phyloP scores from a whole-genome alignment of 345 rosid species.

The Raphanus sativus region DNA sequence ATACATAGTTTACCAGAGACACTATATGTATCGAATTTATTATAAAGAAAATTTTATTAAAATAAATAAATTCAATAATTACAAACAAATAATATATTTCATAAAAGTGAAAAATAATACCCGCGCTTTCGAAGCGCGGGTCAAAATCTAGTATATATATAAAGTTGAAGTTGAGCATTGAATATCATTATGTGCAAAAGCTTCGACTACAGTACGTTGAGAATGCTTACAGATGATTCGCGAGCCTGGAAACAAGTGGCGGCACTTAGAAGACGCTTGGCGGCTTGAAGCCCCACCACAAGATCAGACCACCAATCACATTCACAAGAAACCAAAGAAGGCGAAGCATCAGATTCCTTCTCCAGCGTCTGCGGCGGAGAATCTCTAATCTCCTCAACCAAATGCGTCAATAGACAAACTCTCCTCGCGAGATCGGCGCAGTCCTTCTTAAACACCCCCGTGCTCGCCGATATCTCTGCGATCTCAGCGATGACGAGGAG shows the following conservation, averaged over 20 bases:
- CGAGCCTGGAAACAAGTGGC: constrained; percentile 44
- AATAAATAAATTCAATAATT: no score
- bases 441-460: constrained; percentile 57
- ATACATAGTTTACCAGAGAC: no score
- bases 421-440: constrained; percentile 81
- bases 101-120: no score
- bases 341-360: constrained; percentile 26
- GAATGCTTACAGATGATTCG: constrained; percentile 56
- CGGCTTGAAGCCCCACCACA: constrained; percentile 52
- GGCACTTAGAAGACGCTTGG: constrained; percentile 52
- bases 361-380: constrained; percentile 2
- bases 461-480: constrained; percentile 15
- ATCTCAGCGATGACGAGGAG: constrained; percentile 36
- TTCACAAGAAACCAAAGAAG: constrained; percentile 17
- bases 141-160: no score
- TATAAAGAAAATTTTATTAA: no score
- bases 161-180: neutral
- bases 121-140: no score
- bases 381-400: constrained; percentile 80
- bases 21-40: no score
- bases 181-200: neutral
- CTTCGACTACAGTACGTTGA: neutral
- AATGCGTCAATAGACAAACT: constrained; percentile 62
- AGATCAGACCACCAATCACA: constrained; percentile 73
- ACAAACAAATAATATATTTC: no score